Evolutionary conservation across 257 asterid species (phyloP), one percentile per base, ranked within the genome.

Genomic region (Fraxinus pennsylvanica): DNA sequence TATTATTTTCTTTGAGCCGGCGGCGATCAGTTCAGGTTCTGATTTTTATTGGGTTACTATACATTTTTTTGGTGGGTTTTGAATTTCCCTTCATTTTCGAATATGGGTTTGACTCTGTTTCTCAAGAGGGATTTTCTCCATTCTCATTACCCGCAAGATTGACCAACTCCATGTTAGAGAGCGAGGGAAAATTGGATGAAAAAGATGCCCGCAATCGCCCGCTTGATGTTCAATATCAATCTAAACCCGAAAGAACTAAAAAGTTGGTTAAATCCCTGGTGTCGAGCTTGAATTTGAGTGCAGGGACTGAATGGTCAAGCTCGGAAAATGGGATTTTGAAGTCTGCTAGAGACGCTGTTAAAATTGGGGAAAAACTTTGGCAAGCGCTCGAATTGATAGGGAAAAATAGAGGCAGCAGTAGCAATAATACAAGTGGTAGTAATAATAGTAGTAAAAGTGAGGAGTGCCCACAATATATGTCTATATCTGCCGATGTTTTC

Each of bases 31-130:
- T 85, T 78, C 92, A 88, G 81, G 74, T 82, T 80, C 79, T 93
- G 90, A 85, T 93, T 69, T 80, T 86, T 17, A 27, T 91, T 73
- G 96, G 87, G 15, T 1, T 89, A 71, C 71, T 88, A 69, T 96
- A 96, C 80, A 6, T 87, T 15, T 59, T 93, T 29, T 75, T 93
- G 73, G 94, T 93, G 85, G 81, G 90, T 76, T 84, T 91, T 70
- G 98, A 96, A 83, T 90, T 90, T 79, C 99, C 98, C 3, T 87
- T 93, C 52, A 91, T 96, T 73, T 92, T 89, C 84, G 86, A 52
- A 79, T 83, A 85, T 72, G 92, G 92, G 35, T 82, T 83, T 30
- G 72, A 83, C 73, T 80, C 86, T 1, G 89, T 90, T 76, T 80
- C 87, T 57, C 87, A 83, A 63, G 92, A 91, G 9, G 89, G 81